Evolutionary conservation across 192 early-diverging fungal genomes (phyloP), one percentile per base, ranked within the genome.

Genomic region (Coemansia sp.): DNA sequence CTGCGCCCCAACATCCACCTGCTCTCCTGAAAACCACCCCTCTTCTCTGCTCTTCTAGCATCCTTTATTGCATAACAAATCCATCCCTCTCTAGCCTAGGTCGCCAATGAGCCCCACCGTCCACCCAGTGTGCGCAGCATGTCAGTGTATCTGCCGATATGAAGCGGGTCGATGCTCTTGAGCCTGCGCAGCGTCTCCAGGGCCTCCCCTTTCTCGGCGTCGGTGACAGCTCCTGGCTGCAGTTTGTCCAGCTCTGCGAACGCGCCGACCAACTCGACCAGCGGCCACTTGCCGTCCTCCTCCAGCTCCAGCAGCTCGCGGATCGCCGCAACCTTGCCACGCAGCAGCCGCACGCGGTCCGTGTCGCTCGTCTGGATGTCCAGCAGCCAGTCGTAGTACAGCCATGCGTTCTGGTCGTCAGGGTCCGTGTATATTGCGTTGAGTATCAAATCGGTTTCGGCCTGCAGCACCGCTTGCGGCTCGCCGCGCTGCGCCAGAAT

Each of bases 341-440:
- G 26, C 48, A 68, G 47, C 43, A 71, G 41, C 29, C 46, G 34
- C 8, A 22, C 44, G 25, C 57, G 49, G 14, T 69, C 62, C 47
- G 64, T 41, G n/a, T 41, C 78, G 34, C 53, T 55, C 34, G 27
- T 11, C 53, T 70, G 65, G 21, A 70, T 62, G 22, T 67, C 91
- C n/a, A 98, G 77, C 28, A 99, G 78, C 90, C 92, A 97, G 44
- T 88, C 83, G 43, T 94, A 85, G 79, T 99, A 99, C 11, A 99
- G 75, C 97, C 97, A 99, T 12, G 93, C 94, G 51, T 85, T 89
- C 69, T 97, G 95, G 72, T 99, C 94, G 22, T 88, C 87, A 9
- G 97, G 97, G 56, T 99, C 95, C 6, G 95, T 99, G 58, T 88
- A 99, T 28, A 95, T 81, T 2, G 95, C 97, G 49, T 90, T 90